Evolutionary conservation across 192 early-diverging fungal genomes (phyloP).

Genomic region (Coemansia sp.): DNA sequence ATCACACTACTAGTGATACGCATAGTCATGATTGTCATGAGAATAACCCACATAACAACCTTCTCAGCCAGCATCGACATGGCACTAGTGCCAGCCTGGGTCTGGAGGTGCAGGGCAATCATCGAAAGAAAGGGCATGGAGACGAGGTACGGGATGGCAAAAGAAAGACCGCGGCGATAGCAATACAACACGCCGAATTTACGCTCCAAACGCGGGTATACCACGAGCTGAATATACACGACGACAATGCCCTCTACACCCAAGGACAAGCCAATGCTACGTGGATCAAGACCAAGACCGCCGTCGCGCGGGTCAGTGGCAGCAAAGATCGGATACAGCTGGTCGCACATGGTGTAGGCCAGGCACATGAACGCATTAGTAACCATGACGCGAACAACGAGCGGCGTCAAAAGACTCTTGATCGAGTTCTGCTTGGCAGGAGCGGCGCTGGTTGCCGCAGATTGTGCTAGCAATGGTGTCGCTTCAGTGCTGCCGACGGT

Average conservation of each 20-base stretch:
- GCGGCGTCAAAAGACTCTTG: conserved; percentile 23
- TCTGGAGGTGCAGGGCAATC: not conserved
- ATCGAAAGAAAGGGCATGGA: conserved; percentile 17
- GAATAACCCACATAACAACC: conserved; percentile 28
- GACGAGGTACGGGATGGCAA: conserved; percentile 15
- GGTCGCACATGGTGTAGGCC: conserved; percentile 29
- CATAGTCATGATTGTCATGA: conserved; percentile 20
- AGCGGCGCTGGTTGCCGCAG: not conserved
- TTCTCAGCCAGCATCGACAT: not conserved
- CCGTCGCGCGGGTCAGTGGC: conserved; percentile 42
- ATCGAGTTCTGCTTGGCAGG: conserved; percentile 17
- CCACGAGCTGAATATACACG: conserved; percentile 56
- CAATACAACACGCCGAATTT: conserved; percentile 51
- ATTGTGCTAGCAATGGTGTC: conserved; percentile 18
- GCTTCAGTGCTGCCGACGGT: not conserved
- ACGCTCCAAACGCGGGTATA: conserved; percentile 46
- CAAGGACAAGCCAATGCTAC: conserved; percentile 57
- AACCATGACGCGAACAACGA: conserved; percentile 16
- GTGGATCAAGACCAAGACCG: conserved; percentile 57
- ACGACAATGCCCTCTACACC: conserved; percentile 42
- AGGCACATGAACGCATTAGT: conserved; percentile 33
- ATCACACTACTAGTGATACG: conserved; percentile 26
- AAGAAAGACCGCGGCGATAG: conserved; percentile 33
- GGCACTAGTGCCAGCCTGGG: not conserved
- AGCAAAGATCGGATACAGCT: conserved; percentile 49